phyloP scores from a whole-genome alignment of 495 filamentous ascomycete species.

The Tetracladium setigerum region DNA sequence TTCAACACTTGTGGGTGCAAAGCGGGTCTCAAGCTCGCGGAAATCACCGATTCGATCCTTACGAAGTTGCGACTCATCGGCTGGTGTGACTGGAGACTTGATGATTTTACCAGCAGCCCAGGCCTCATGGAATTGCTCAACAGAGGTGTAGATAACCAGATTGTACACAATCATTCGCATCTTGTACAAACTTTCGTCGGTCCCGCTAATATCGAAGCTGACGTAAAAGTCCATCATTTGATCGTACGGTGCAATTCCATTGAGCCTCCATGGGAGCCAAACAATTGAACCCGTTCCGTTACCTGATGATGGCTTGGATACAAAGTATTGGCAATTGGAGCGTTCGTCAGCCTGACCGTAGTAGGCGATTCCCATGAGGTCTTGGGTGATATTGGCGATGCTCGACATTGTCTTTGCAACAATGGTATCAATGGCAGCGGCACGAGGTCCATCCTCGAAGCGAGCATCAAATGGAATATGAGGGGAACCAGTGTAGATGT shows the following conservation, averaged over 20 bases:
- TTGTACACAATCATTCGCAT: conserved; percentile 30
- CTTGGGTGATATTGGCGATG: conserved; percentile 28
- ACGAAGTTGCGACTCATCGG: conserved; percentile 26
- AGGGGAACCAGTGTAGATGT: conserved; percentile 26
- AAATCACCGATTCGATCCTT: conserved; percentile 27
- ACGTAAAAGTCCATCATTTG: conserved; percentile 31
- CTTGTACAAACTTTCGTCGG: conserved; percentile 27
- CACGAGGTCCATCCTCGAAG: conserved; percentile 25
- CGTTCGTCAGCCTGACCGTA: conserved; percentile 23
- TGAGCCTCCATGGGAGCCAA: conserved; percentile 28
- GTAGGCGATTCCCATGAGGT: conserved; percentile 26
- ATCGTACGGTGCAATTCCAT: conserved; percentile 26
- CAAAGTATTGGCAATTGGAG: conserved; percentile 22
- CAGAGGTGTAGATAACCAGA: conserved; percentile 26
- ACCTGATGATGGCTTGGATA: conserved; percentile 24
- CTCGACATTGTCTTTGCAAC: conserved; percentile 25
- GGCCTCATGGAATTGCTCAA: conserved; percentile 26
- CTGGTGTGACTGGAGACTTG: conserved; percentile 22
- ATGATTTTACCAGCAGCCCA: conserved; percentile 30
- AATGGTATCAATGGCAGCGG: conserved; percentile 21
- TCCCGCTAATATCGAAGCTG: conserved; percentile 29
- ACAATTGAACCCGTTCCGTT: conserved; percentile 26
- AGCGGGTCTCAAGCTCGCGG: conserved; percentile 30
- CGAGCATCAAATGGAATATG: conserved; percentile 28
- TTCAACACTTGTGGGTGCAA: conserved; percentile 31